These are phyloP conservation scores for Chlorella variabilis DNA, from an alignment of 163 green algal genomes.

Conservation along the genomic window DNA sequence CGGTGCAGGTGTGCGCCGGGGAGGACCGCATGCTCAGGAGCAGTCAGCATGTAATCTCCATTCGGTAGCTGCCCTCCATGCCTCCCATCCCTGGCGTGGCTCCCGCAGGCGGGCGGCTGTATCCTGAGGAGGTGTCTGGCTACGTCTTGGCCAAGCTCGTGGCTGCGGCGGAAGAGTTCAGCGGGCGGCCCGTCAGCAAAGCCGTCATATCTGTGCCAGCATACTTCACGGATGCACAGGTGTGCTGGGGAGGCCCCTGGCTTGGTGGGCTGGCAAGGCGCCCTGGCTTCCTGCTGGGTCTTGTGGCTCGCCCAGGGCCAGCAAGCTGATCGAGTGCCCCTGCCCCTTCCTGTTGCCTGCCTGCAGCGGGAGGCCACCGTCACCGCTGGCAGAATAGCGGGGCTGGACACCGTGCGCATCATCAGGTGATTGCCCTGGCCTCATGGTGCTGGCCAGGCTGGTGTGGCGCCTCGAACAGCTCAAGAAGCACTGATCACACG, in stretches of 20 bases:
- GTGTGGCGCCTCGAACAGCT: too few species aligned
- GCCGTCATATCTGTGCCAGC: constrained; percentile 90
- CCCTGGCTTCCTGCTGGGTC: too few species aligned
- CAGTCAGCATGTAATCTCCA: too few species aligned
- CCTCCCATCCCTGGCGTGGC: too few species aligned
- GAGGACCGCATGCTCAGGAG: too few species aligned
- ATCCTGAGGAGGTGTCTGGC: constrained; percentile 83
- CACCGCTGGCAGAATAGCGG: constrained; percentile 75
- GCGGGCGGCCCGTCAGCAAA: constrained; percentile 47
- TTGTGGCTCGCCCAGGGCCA: too few species aligned
- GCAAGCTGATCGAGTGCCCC: too few species aligned
- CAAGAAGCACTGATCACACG: too few species aligned
- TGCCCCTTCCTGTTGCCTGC: too few species aligned
- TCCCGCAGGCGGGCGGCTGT: constrained; percentile 39
- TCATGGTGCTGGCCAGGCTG: too few species aligned
- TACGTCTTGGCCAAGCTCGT: constrained; percentile 71
- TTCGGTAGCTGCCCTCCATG: background rate
- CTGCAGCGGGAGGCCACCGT: constrained; percentile 77
- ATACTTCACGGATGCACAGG: constrained; percentile 80
- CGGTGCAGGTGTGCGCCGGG: background rate
- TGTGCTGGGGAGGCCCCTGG: too few species aligned
- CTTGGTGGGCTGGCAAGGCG: too few species aligned
- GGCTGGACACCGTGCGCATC: constrained; percentile 80
- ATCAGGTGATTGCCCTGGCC: constrained; percentile 51
- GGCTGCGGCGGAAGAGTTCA: constrained; percentile 54